These are phyloP conservation scores for Coemansia sp. DNA, from an alignment of 192 early-diverging fungal genomes.

Conservation along the genomic window DNA sequence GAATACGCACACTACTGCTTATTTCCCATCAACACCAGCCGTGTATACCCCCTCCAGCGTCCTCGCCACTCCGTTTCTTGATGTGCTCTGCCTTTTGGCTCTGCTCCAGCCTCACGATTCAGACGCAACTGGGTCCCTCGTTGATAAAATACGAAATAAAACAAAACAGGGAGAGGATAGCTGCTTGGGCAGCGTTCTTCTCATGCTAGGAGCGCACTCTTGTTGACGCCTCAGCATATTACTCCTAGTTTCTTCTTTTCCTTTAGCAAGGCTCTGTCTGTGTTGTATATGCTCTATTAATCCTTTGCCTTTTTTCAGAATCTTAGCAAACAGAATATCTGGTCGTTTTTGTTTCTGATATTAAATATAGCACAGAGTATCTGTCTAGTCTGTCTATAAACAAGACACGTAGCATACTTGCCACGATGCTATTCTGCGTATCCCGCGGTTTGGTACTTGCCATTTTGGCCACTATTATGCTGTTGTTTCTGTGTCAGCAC, in stretches of 20 bases:
- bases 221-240: neutral
- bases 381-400: neutral
- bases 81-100: neutral
- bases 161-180: neutral
- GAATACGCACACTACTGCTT: constrained; percentile 11
- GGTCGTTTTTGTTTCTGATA: neutral
- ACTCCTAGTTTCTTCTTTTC: neutral
- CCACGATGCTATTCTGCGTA: neutral
- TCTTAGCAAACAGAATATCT: neutral
- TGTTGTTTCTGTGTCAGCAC: constrained; percentile 8
- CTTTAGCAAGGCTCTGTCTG: neutral
- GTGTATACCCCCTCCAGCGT: neutral
- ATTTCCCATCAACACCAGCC: constrained; percentile 19
- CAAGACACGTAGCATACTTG: neutral
- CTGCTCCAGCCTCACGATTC: neutral
- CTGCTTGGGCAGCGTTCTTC: neutral
- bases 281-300: neutral
- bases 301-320: neutral
- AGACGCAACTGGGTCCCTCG: neutral
- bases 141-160: neutral
- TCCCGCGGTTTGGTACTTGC: constrained; percentile 6
- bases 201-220: neutral
- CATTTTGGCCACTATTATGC: neutral
- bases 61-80: neutral
- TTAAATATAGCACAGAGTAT: neutral